Conservation (phyloP, 768 basidiomycete genomes). For the Hebeloma cylindrosporum region DNA sequence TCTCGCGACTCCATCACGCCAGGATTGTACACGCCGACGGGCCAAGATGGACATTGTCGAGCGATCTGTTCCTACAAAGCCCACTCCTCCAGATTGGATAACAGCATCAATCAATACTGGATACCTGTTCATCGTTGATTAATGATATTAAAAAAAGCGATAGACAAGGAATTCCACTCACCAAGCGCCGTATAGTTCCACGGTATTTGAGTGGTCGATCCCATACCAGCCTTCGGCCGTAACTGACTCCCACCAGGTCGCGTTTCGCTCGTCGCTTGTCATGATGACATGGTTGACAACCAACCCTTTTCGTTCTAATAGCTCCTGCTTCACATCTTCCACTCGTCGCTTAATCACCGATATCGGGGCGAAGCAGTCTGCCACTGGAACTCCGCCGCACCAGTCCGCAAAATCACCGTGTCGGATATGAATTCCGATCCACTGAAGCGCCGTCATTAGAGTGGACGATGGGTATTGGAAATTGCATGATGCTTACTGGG, state of each 20-base stretch:
- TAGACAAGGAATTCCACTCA: slow-evolving; percentile 34
- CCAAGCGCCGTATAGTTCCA: slow-evolving; percentile 49
- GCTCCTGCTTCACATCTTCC: slow-evolving; percentile 51
- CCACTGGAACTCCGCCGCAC: slow-evolving; percentile 41
- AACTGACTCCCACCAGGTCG: slow-evolving; percentile 60
- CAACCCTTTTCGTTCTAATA: slow-evolving; percentile 44
- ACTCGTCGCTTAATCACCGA: slow-evolving; percentile 54
- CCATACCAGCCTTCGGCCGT: slow-evolving; percentile 48
- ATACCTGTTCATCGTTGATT: slow-evolving; percentile 46
- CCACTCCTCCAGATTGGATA: slow-evolving; percentile 64
- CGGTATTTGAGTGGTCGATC: slow-evolving; percentile 51
- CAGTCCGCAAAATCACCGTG: slow-evolving; percentile 51
- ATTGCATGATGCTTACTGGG: slow-evolving; percentile 35
- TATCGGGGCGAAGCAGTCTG: slow-evolving; percentile 56
- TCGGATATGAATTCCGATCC: slow-evolving; percentile 57
- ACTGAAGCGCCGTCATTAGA: slow-evolving; percentile 32
- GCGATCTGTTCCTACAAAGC: slow-evolving; percentile 69
- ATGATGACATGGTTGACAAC: slow-evolving; percentile 54
- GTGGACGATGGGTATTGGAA: background rate
- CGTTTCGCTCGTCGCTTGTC: slow-evolving; percentile 62
- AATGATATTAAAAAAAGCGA: background rate
- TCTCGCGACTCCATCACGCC: slow-evolving; percentile 55
- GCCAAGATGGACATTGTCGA: slow-evolving; percentile 75
- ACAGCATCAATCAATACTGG: slow-evolving; percentile 73
- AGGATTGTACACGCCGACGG: slow-evolving; percentile 63